A percentile compares a stretch with the other conserved stretches of the same genome.
Conservation (phyloP, 2,329 filamentous ascomycete species). For the Cladosporium sp. region DNA sequence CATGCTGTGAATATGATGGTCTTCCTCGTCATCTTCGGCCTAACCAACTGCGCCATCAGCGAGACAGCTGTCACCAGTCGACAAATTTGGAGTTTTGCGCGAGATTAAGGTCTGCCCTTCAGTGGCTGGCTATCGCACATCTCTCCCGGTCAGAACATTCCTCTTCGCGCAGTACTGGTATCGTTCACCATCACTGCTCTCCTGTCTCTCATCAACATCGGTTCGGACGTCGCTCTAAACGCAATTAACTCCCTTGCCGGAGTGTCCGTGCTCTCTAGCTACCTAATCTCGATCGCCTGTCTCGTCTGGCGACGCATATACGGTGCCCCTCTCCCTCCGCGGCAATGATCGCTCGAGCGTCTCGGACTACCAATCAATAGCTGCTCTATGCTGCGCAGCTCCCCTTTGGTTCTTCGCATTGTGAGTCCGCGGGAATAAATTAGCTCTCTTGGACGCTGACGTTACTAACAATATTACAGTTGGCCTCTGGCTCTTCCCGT, state of each 20-base stretch:
- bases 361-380: slow-evolving; percentile 24
- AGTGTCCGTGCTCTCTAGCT: slow-evolving; percentile 40
- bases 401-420: slow-evolving; percentile 30
- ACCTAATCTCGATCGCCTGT: slow-evolving; percentile 30
- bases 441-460: slow-evolving; percentile 6
- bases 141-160: slow-evolving; percentile 24
- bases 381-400: neutral
- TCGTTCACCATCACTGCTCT: slow-evolving; percentile 28
- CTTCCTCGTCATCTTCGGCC: slow-evolving; percentile 28
- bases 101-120: slow-evolving; percentile 23
- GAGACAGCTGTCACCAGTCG: slow-evolving; percentile 44
- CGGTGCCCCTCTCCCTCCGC: slow-evolving; percentile 27
- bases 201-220: slow-evolving; percentile 37
- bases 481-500: slow-evolving; percentile 32
- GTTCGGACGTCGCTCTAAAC: slow-evolving; percentile 42
- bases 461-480: neutral
- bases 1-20: slow-evolving; percentile 33
- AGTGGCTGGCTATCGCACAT: slow-evolving; percentile 12
- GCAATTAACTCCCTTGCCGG: slow-evolving; percentile 42
- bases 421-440: slow-evolving; percentile 14
- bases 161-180: slow-evolving; percentile 31
- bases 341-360: slow-evolving; percentile 28
- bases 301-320: slow-evolving; percentile 29
- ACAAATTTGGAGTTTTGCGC: slow-evolving; percentile 44
- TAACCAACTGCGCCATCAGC: slow-evolving; percentile 31